Conservation (phyloP, 179 eudicot species). For the Beta macrorhiza region DNA sequence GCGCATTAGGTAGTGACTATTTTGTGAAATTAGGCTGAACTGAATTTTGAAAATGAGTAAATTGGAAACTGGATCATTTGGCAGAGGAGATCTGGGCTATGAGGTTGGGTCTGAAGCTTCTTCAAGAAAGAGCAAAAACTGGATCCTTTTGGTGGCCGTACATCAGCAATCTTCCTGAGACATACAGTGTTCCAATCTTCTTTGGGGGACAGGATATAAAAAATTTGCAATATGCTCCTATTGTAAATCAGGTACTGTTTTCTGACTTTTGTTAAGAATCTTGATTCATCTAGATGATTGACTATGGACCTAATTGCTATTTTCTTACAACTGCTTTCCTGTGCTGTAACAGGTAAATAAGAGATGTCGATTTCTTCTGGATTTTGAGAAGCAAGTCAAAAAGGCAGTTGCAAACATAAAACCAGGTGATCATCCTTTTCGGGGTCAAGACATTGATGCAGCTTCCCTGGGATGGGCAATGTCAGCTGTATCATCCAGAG, state of each 20-base stretch:
- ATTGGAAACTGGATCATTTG: slow-evolving; percentile 80
- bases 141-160: slow-evolving; percentile 99
- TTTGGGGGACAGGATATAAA: slow-evolving; percentile 85
- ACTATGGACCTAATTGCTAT: not conserved
- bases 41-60: slow-evolving; percentile 65
- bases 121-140: slow-evolving; percentile 78
- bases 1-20: slow-evolving; percentile 31
- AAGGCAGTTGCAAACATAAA: slow-evolving; percentile 46
- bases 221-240: slow-evolving; percentile 84
- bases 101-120: slow-evolving; percentile 84
- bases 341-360: slow-evolving; percentile 63
- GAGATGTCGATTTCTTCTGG: slow-evolving; percentile 90
- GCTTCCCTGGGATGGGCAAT: slow-evolving; percentile 96
- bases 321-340: not conserved
- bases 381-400: slow-evolving; percentile 68
- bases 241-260: slow-evolving; percentile 69
- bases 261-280: not conserved
- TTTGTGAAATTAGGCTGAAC: slow-evolving; percentile 43
- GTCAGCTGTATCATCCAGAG: slow-evolving; percentile 96
- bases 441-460: slow-evolving; percentile 70
- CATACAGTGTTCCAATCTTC: slow-evolving; percentile 84
- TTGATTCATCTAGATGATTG: not conserved
- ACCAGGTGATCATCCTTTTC: slow-evolving; percentile 73
- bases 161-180: slow-evolving; percentile 93
- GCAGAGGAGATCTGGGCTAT: slow-evolving; percentile 98